Evolutionary conservation across 768 basidiomycete species (phyloP), one percentile per base, ranked within the genome.

Genomic region (Boletus sensibilis): DNA sequence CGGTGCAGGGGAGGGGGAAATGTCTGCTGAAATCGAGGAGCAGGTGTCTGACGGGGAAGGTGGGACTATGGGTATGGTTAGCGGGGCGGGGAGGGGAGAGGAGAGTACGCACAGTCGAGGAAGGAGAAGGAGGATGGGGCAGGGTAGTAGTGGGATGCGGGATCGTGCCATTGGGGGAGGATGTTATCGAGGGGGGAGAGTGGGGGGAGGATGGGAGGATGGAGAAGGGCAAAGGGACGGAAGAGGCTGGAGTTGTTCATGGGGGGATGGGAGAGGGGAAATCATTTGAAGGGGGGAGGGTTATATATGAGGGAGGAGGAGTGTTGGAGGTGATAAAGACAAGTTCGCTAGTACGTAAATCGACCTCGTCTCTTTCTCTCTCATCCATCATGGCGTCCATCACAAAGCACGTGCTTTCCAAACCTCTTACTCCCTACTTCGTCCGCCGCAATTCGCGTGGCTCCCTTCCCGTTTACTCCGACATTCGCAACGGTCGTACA

Each of bases 381-480:
- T 29, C 27, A 9, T 7, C 7, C 27, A 29, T 29, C 27, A 64
- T 55, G 60, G 21, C 39, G 11, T 56, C 52, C 64, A 60, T 48
- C 55, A 51, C 45, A 29, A 53, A 8, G 58, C 64, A 67, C 58
- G 55, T 65, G 57, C 59, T 61, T 20, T 12, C 48, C 2, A 21
- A 13, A 2, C 20, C 20, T 3, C 42, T 18, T 9, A 10, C 42
- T 9, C 20, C 63, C 54, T 92, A 90, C 72, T 81, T 79, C 58
- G 76, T 92, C 43, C 79, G 82, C 21, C 82, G 90, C 58, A 91
- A 88, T 70, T 69, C 80, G 45, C 78, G 78, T 48, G 86, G 87
- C 33, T 80, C 81, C 46, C 77, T 92, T 31, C 89, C 90, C 42
- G 87, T 92, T 25, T 90, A 90, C 69, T 81, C 86, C 29, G 87